Conservation (phyloP, 1,284 basidiomycete genomes). For the Sanghuangporus sanghuang region DNA sequence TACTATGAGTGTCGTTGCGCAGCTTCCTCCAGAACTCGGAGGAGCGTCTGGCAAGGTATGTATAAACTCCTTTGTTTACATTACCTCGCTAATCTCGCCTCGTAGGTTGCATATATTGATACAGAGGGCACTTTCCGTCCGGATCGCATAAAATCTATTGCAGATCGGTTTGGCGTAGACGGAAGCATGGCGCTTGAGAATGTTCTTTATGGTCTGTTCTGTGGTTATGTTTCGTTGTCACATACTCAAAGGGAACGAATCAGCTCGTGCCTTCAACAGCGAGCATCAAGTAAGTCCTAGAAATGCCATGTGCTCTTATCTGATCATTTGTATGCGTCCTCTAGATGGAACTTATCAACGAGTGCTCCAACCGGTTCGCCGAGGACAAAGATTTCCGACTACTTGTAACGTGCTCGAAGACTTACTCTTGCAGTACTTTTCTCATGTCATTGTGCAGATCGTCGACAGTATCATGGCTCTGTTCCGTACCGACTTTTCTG, state of each 20-base stretch:
- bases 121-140: conserved; percentile 94
- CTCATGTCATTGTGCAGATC: conserved; percentile 46
- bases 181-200: conserved; percentile 84
- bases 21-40: conserved; percentile 84
- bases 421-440: neutral
- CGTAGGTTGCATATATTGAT: conserved; percentile 86
- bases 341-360: conserved; percentile 84
- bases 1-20: conserved; percentile 85
- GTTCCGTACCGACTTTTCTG: conserved; percentile 89
- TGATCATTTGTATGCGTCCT: conserved; percentile 9
- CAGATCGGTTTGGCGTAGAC: conserved; percentile 88
- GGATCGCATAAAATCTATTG: conserved; percentile 84
- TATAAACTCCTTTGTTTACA: conserved; percentile 8
- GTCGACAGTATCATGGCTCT: conserved; percentile 95
- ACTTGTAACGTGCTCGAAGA: conserved; percentile 37
- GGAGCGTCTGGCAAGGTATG: conserved; percentile 82
- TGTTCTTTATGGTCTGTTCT: conserved; percentile 66
- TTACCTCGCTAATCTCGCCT: conserved; percentile 9
- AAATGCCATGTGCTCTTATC: neutral
- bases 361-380: conserved; percentile 76
- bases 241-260: conserved; percentile 3
- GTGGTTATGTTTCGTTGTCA: neutral
- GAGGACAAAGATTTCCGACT: conserved; percentile 79
- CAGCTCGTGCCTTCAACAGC: conserved; percentile 81
- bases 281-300: conserved; percentile 64